Evolutionary conservation across 306 rosid species (phyloP), one percentile per base, ranked within the genome.

Genomic region (Acacia crassicarpa): DNA sequence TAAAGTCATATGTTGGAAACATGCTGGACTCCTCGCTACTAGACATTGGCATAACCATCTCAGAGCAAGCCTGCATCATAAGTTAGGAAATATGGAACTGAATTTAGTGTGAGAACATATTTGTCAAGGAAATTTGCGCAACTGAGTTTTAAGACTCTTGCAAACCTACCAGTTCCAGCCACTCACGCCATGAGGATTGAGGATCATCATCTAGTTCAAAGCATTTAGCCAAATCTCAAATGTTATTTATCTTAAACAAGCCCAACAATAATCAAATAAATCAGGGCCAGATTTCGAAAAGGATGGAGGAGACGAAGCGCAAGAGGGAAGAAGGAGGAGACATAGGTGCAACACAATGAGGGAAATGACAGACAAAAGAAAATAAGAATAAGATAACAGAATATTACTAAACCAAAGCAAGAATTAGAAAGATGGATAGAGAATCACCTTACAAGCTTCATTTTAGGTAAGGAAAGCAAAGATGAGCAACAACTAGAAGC

Each of bases 31-130:
- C 91, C 41, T 19, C 61, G 87, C 85, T 81, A 65, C 94, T 80
- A 67, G 97, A 87, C 95, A 91, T 91, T 62, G 98, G 96, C 98
- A 94, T 94, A 77, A 92, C 91, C 97, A 94, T 94, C 85, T 92
- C 94, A 25, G 95, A 92, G 89, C 98, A 94, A 19, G 97, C 94
- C 97, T 92, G 84, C 63, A 72, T 46, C 33, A 80, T 27, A 44
- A 14, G 59, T 56, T 76, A 44, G 56, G 72, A 77, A 51, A 74
- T 45, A 81, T 30, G 54, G 79, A 68, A 85, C 38, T 22, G 51
- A 30, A 49, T 72, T 53, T 80, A 85, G 59, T 56, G 33, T 43
- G 33, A 48, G 56, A 81, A 83, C 77, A 77, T 75, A 67, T 71
- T 67, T 81, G 59, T 73, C 79, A 68, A 74, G 9, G 67, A 48